Conservation (phyloP, 2,329 filamentous ascomycete species). For the Neocucurbitaria cava region DNA sequence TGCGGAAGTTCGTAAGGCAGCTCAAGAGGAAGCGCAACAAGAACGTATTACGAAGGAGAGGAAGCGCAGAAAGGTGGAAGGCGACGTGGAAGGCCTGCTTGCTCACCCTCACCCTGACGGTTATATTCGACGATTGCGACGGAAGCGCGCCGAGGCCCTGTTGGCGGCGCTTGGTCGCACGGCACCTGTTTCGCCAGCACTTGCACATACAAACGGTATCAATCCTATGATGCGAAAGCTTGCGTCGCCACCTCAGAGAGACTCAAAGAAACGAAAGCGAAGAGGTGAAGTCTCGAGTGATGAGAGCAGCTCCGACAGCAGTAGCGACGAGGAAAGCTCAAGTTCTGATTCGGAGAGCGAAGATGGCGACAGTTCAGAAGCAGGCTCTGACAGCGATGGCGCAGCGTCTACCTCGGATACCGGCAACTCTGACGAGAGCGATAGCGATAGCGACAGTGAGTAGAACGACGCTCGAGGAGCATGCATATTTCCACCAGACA, state of each 20-base stretch:
- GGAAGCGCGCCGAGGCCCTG: slow-evolving; percentile 41
- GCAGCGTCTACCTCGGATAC: neutral
- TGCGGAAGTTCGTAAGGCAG: slow-evolving; percentile 40
- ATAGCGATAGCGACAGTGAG: slow-evolving; percentile 23
- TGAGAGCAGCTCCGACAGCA: slow-evolving; percentile 44
- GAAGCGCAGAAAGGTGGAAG: slow-evolving; percentile 40
- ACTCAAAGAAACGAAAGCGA: slow-evolving; percentile 36
- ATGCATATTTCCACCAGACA: neutral
- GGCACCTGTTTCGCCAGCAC: slow-evolving; percentile 26
- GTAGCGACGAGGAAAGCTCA: slow-evolving; percentile 33
- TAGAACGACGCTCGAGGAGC: neutral
- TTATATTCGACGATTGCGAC: slow-evolving; percentile 44
- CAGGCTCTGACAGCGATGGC: slow-evolving; percentile 11
- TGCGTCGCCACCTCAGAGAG: slow-evolving; percentile 16
- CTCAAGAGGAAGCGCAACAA: slow-evolving; percentile 46
- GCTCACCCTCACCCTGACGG: slow-evolving; percentile 35
- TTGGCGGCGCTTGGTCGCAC: slow-evolving; percentile 37
- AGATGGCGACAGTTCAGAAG: slow-evolving; percentile 11
- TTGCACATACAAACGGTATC: slow-evolving; percentile 16
- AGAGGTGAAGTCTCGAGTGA: slow-evolving; percentile 39
- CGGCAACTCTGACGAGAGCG: slow-evolving; percentile 18
- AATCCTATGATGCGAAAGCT: slow-evolving; percentile 24
- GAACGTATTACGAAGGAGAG: slow-evolving; percentile 42
- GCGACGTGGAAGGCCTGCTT: slow-evolving; percentile 33
- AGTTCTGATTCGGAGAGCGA: slow-evolving; percentile 31